Evolutionary conservation across 2,329 filamentous ascomycete species (phyloP).

Genomic region (Conoideocrella luteorostrata): DNA sequence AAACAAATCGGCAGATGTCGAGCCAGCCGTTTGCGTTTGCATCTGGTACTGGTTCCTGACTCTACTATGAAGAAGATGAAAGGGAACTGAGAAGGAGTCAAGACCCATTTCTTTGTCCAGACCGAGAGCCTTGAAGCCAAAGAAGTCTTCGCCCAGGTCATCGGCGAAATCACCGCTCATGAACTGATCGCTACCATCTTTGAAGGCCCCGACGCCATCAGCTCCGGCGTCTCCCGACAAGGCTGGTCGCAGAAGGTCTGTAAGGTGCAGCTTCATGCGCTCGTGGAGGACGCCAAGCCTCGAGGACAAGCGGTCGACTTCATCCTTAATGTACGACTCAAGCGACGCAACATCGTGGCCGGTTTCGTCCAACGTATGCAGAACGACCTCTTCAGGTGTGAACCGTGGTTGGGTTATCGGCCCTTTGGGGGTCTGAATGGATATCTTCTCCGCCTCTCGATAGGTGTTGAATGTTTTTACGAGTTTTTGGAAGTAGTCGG

Average conservation of each 20-base stretch:
- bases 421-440: constrained; percentile 39
- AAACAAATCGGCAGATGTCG: constrained; percentile 56
- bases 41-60: constrained; percentile 81
- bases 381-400: constrained; percentile 74
- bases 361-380: constrained; percentile 80
- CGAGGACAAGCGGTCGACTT: constrained; percentile 75
- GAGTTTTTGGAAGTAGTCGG: constrained; percentile 83
- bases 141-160: constrained; percentile 97
- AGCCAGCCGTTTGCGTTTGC: constrained; percentile 57
- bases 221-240: constrained; percentile 65
- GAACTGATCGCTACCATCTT: constrained; percentile 95
- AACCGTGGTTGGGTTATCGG: constrained; percentile 57
- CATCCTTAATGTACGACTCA: constrained; percentile 84
- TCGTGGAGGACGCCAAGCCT: constrained; percentile 85
- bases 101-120: constrained; percentile 86
- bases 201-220: constrained; percentile 86
- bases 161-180: constrained; percentile 95
- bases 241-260: constrained; percentile 88
- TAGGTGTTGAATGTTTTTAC: constrained; percentile 75
- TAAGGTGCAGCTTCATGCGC: constrained; percentile 85
- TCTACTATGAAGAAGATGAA: constrained; percentile 88
- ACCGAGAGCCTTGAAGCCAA: constrained; percentile 92
- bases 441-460: constrained; percentile 72
- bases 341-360: constrained; percentile 76
- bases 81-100: constrained; percentile 80